Evolutionary conservation across 2,329 filamentous ascomycete species (phyloP).

Genomic region (Pyricularia sp.): DNA sequence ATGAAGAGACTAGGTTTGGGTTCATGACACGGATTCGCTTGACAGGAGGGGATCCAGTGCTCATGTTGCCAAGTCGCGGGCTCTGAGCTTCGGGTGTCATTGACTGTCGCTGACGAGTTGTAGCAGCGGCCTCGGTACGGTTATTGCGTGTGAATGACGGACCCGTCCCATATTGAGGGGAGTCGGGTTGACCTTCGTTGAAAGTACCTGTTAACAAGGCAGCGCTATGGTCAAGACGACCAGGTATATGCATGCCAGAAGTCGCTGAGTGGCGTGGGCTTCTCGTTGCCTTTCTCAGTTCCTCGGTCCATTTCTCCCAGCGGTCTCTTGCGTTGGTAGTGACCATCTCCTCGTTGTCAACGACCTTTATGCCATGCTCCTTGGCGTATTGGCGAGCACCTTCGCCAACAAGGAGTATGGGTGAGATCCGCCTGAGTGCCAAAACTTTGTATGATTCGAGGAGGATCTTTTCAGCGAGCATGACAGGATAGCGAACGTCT

Average conservation of each 20-base stretch:
- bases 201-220: constrained; percentile 48
- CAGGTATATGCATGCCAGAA: constrained; percentile 3
- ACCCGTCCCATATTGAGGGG: constrained; percentile 25
- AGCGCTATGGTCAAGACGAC: constrained; percentile 36
- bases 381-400: constrained; percentile 82
- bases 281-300: constrained; percentile 42
- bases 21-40: neutral
- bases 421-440: constrained; percentile 81
- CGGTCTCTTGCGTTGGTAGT: constrained; percentile 71
- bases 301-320: constrained; percentile 68
- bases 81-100: neutral
- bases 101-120: neutral
- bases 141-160: constrained; percentile 4
- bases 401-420: constrained; percentile 79
- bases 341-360: constrained; percentile 70
- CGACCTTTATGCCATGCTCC: constrained; percentile 63
- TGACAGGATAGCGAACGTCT: constrained; percentile 93
- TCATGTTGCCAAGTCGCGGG: too few relatives aligned
- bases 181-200: constrained; percentile 55
- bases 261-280: constrained; percentile 13
- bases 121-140: neutral
- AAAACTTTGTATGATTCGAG: constrained; percentile 67
- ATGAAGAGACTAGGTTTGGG: neutral
- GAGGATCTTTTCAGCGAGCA: constrained; percentile 73
- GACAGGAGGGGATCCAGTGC: neutral